Conservation (phyloP, 495 filamentous ascomycete species). For the Aspergillus sclerotioniger region DNA sequence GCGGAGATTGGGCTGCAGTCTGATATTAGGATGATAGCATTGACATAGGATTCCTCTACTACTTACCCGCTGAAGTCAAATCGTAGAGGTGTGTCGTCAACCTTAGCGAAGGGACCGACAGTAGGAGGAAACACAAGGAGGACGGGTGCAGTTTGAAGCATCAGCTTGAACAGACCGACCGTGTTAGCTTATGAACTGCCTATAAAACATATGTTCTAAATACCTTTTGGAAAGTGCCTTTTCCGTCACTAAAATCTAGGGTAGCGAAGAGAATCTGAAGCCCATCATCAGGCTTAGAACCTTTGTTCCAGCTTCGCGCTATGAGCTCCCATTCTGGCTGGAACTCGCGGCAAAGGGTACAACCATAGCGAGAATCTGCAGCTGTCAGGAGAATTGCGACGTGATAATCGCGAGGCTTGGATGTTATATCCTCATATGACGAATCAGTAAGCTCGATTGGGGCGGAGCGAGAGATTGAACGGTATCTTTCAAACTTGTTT, state of each 20-base stretch:
- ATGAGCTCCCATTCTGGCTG: conserved; percentile 93
- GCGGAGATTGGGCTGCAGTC: conserved; percentile 64
- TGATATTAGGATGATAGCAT: not conserved
- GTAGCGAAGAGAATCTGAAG: conserved; percentile 78
- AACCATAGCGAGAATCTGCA: conserved; percentile 79
- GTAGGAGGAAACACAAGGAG: conserved; percentile 88
- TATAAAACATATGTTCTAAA: conserved; percentile 13
- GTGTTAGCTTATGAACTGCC: conserved; percentile 10
- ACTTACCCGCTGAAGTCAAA: conserved; percentile 87
- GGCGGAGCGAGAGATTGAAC: conserved; percentile 60
- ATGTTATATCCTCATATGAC: conserved; percentile 71
- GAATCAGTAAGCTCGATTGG: conserved; percentile 75
- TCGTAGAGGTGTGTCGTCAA: conserved; percentile 65
- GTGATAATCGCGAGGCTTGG: conserved; percentile 77
- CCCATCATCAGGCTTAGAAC: conserved; percentile 68
- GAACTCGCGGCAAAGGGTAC: conserved; percentile 83
- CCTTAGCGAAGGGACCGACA: conserved; percentile 73
- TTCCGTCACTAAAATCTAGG: conserved; percentile 85
- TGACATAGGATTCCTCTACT: not conserved
- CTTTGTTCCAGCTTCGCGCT: conserved; percentile 80
- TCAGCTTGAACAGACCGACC: conserved; percentile 55
- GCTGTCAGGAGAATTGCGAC: conserved; percentile 85
- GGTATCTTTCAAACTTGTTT: conserved; percentile 64
- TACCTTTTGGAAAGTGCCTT: conserved; percentile 86
- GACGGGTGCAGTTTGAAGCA: conserved; percentile 92